Percentiles rank a stretch among this genome's conserved stretches.
Evolutionary conservation across 768 basidiomycete genomes (phyloP).

Genomic region (Tylopilus intermedius): DNA sequence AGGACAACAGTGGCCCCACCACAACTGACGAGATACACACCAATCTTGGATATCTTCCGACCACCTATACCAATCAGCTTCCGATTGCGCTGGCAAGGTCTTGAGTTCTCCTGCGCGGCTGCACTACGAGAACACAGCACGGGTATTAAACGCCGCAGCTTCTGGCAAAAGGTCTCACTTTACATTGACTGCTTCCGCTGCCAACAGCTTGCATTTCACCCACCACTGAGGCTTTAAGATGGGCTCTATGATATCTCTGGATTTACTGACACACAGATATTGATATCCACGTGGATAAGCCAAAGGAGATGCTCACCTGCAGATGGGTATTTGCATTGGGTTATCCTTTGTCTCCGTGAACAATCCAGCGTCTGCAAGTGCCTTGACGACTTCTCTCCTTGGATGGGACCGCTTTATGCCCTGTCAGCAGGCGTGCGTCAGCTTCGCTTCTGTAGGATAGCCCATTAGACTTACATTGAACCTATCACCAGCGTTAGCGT

Average conservation of each 20-base stretch:
- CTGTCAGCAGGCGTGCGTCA: conserved; percentile 29
- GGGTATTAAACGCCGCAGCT: background rate
- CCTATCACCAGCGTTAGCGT: conserved; percentile 75
- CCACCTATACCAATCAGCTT: conserved; percentile 96
- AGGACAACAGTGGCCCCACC: conserved; percentile 98
- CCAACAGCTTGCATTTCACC: conserved; percentile 88
- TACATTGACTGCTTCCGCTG: conserved; percentile 85
- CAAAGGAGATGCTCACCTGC: conserved; percentile 47
- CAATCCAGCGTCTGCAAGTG: conserved; percentile 75
- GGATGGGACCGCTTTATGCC: conserved; percentile 98
- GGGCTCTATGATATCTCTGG: conserved; percentile 93
- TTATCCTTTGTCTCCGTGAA: conserved; percentile 93
- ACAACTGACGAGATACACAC: conserved; percentile 98
- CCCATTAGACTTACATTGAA: conserved; percentile 54
- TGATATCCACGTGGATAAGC: background rate
- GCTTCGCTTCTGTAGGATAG: background rate
- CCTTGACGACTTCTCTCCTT: conserved; percentile 75
- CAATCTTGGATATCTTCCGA: conserved; percentile 93
- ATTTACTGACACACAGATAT: conserved; percentile 56
- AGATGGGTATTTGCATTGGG: conserved; percentile 94
- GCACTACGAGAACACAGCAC: conserved; percentile 45
- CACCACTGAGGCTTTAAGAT: conserved; percentile 99
- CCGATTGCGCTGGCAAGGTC: conserved; percentile 80
- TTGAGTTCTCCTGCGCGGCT: conserved; percentile 82
- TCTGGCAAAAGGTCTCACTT: background rate